Percentiles rank a stretch among this genome's conserved stretches.
phyloP scores from a whole-genome alignment of 2,329 filamentous ascomycete species.

The Erysiphe pulchra region DNA sequence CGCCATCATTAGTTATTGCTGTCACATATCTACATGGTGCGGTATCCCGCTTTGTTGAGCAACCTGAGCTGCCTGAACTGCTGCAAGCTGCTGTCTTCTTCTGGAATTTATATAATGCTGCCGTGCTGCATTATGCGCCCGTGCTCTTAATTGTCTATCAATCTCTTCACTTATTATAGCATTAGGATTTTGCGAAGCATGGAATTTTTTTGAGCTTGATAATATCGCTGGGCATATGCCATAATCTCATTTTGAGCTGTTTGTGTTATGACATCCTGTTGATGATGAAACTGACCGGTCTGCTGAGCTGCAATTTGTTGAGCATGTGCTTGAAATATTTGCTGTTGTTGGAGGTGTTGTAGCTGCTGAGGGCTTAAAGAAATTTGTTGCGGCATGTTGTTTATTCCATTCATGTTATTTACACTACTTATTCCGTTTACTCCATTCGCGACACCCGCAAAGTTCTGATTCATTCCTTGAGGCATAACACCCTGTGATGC shows the following conservation, averaged over 20 bases:
- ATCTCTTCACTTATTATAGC: neutral
- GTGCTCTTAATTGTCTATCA: constrained; percentile 1
- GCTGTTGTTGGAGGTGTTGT: constrained; percentile 7
- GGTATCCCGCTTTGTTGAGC: constrained; percentile 9
- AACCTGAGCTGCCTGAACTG: constrained; percentile 5
- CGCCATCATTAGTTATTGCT: neutral
- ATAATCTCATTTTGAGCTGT: neutral
- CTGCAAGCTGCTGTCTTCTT: constrained; percentile 5
- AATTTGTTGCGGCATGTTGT: neutral
- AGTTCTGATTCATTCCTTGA: constrained; percentile 10
- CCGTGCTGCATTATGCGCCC: constrained; percentile 1
- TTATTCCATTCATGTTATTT: neutral
- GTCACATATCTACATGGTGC: constrained; percentile 7
- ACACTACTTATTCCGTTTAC: constrained; percentile 12
- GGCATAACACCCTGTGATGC: constrained; percentile 5
- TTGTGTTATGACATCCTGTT: neutral
- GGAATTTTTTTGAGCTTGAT: constrained; percentile 1
- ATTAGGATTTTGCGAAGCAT: neutral
- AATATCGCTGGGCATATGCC: neutral
- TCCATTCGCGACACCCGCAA: constrained; percentile 14
- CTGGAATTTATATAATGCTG: constrained; percentile 1
- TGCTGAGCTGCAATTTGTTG: constrained; percentile 1
- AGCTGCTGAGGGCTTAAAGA: constrained; percentile 13
- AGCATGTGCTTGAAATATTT: constrained; percentile 1
- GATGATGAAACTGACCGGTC: neutral